Evolutionary conservation across 257 asterid genomes (phyloP).

Genomic region (Penstemon barbatus): DNA sequence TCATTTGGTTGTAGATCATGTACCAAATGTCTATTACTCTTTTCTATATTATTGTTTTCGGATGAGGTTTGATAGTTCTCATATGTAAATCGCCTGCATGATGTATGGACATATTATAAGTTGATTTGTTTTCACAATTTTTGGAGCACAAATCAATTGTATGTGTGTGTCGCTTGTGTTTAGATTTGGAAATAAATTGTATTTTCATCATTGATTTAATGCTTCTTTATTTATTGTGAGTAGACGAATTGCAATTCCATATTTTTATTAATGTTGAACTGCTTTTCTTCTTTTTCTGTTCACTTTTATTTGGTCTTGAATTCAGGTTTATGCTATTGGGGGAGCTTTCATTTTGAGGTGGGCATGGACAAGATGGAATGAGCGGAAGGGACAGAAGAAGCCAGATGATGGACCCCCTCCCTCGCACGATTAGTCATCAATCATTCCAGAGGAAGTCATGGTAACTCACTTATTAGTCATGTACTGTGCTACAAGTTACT

Average conservation of each 20-base stretch:
- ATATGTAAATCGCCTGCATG: not conserved
- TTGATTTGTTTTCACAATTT: not conserved
- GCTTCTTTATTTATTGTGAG: not conserved
- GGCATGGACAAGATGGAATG: slow-evolving; percentile 95
- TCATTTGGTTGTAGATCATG: not conserved
- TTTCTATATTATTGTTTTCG: not conserved
- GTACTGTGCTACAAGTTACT: slow-evolving; percentile 21
- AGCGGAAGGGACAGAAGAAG: slow-evolving; percentile 59
- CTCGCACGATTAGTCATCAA: slow-evolving; percentile 36
- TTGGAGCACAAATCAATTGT: not conserved
- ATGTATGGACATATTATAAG: not conserved
- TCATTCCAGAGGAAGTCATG: slow-evolving; percentile 9
- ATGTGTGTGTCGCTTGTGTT: not conserved
- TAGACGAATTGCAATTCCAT: not conserved
- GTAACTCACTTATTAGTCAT: slow-evolving; percentile 28
- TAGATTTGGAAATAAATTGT: not conserved
- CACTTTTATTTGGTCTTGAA: slow-evolving; percentile 19
- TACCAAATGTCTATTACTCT: not conserved
- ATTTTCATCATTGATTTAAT: not conserved
- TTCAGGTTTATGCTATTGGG: slow-evolving; percentile 88
- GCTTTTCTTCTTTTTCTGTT: slow-evolving; percentile 1
- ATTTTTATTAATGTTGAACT: not conserved
- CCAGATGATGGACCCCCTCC: slow-evolving; percentile 60
- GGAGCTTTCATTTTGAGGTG: slow-evolving; percentile 70
- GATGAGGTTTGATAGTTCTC: not conserved